Evolutionary conservation across 768 basidiomycete genomes (phyloP).

Genomic region (Naematelia encephala): DNA sequence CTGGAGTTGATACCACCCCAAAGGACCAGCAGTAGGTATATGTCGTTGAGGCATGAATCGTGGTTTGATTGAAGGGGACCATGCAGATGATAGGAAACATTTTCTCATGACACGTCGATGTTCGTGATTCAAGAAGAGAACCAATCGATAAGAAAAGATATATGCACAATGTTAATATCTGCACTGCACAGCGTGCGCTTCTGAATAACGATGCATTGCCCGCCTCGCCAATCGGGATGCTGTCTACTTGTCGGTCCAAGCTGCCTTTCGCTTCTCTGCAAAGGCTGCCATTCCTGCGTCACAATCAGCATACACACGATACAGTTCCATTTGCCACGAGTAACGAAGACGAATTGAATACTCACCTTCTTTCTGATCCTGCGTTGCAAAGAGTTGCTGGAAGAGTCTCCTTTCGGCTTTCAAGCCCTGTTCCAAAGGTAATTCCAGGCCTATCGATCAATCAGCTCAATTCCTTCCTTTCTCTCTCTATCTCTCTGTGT

Average conservation of each 20-base stretch:
- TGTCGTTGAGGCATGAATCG: too few species aligned
- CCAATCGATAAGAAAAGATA: too few species aligned
- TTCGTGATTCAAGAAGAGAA: too few species aligned
- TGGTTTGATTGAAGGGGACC: too few species aligned
- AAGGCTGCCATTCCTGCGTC: conserved; percentile 85
- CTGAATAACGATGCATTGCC: too few species aligned
- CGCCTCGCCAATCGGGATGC: neutral
- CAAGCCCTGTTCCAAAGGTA: conserved; percentile 75
- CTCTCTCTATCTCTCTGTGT: neutral
- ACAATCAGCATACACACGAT: conserved; percentile 6
- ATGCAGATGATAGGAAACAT: too few species aligned
- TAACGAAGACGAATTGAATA: conserved; percentile 10
- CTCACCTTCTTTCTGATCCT: conserved; percentile 91
- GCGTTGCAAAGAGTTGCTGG: conserved; percentile 86
- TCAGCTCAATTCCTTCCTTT: neutral
- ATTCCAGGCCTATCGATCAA: conserved; percentile 65
- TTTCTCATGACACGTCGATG: too few species aligned
- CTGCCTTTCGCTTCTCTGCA: conserved; percentile 83
- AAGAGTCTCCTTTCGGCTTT: conserved; percentile 84
- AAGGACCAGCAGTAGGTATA: conserved; percentile 41
- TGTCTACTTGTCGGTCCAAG: conserved; percentile 64
- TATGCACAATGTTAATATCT: neutral
- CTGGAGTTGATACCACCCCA: conserved; percentile 36
- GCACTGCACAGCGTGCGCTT: neutral
- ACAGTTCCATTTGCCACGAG: too few species aligned